Conservation (phyloP, 2,329 filamentous ascomycete species). For the Verticillium nonalfalfae region DNA sequence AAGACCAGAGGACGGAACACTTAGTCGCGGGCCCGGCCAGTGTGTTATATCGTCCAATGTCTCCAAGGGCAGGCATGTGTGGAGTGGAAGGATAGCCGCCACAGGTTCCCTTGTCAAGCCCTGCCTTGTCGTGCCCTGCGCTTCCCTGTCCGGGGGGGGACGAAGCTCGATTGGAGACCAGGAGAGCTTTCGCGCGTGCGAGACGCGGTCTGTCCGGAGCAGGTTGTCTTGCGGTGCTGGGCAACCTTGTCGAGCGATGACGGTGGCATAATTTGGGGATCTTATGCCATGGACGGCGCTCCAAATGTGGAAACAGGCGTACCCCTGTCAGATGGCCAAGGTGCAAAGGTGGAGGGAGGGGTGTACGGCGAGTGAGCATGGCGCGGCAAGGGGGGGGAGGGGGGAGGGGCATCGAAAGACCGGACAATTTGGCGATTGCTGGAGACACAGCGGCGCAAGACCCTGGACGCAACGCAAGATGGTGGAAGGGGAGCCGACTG, state of each 20-base stretch:
- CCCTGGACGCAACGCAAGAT: slow-evolving; percentile 20
- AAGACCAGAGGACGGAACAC: slow-evolving; percentile 21
- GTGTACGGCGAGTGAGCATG: neutral
- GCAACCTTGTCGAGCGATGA: slow-evolving; percentile 38
- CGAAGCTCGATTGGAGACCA: neutral
- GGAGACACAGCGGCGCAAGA: slow-evolving; percentile 19
- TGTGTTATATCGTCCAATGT: slow-evolving; percentile 33
- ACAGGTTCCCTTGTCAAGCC: neutral
- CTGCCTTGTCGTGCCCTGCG: neutral
- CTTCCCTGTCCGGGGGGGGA: neutral
- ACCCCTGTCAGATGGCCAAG: neutral
- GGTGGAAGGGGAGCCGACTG: slow-evolving; percentile 1
- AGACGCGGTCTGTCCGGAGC: slow-evolving; percentile 1
- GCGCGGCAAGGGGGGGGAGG: neutral
- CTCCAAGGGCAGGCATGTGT: neutral
- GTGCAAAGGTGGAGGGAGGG: neutral
- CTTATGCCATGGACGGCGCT: slow-evolving; percentile 42
- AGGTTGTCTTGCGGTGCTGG: slow-evolving; percentile 14
- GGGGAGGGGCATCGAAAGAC: slow-evolving; percentile 22
- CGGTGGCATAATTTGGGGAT: slow-evolving; percentile 53
- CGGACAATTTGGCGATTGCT: slow-evolving; percentile 25
- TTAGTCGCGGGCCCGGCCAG: slow-evolving; percentile 27
- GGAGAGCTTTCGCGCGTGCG: neutral
- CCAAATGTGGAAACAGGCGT: slow-evolving; percentile 45
- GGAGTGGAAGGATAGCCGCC: neutral